A percentile compares a stretch with the other conserved stretches of the same genome.
Conservation (phyloP, 176 grass and related monocot genomes). For the Urochloa ruziziensis region DNA sequence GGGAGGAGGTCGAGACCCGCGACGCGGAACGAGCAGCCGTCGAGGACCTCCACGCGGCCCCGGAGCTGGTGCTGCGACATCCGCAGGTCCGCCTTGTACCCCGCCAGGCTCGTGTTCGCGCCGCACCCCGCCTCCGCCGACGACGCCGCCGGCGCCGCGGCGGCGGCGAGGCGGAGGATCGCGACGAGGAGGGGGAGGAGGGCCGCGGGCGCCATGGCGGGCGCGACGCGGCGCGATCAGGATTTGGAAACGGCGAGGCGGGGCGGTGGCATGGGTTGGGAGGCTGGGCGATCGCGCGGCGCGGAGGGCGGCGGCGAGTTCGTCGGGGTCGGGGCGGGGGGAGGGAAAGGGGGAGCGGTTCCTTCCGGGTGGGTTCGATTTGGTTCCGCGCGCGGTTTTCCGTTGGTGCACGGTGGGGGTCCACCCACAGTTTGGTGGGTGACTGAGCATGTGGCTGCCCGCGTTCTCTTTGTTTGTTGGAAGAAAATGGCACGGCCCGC, state of each 20-base stretch:
- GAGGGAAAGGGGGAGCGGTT: background rate
- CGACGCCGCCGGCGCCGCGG: conserved; percentile 3
- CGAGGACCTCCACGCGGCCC: conserved; percentile 64
- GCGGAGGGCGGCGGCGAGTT: conserved; percentile 36
- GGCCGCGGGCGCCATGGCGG: background rate
- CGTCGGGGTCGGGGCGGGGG: background rate
- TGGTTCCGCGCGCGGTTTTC: conserved; percentile 8
- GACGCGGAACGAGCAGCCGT: conserved; percentile 90
- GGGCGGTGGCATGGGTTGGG: conserved; percentile 38
- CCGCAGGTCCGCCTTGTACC: conserved; percentile 55
- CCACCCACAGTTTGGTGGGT: conserved; percentile 11
- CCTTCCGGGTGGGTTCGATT: conserved; percentile 15
- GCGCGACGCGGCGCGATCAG: background rate
- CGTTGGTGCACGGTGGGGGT: conserved; percentile 30
- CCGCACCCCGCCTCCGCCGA: conserved; percentile 33
- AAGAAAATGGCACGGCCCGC: background rate
- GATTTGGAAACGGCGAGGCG: too few relatives aligned
- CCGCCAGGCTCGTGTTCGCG: conserved; percentile 54
- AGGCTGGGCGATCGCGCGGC: conserved; percentile 23
- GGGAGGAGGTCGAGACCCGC: conserved; percentile 77
- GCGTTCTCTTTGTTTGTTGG: background rate
- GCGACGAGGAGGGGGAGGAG: too few relatives aligned
- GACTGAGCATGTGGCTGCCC: background rate
- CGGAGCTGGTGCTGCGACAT: conserved; percentile 97
- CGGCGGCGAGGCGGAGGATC: background rate